Evolutionary conservation across 805 yeast species (phyloP).

Genomic region (Debaryomyces castellii): DNA sequence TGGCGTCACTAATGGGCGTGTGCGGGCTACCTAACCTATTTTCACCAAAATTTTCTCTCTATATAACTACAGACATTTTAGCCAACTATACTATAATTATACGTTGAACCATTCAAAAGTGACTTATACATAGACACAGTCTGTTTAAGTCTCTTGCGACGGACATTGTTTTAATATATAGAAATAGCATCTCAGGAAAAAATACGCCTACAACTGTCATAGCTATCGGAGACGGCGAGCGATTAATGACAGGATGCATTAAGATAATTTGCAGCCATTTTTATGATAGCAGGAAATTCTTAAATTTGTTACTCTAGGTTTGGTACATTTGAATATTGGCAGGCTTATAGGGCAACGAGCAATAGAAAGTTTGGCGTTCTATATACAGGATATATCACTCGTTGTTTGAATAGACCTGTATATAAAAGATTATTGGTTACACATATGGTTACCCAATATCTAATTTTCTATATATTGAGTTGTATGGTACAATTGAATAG

Average conservation of each 20-base stretch:
- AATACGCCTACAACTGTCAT: neutral
- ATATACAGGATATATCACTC: neutral
- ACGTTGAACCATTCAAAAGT: neutral
- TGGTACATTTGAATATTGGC: neutral
- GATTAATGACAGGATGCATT: neutral
- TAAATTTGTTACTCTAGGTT: neutral
- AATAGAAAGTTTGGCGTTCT: neutral
- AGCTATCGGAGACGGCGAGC: neutral
- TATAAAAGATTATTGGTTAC: too few relatives aligned
- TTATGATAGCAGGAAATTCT: neutral
- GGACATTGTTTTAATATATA: neutral
- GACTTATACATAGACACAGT: neutral
- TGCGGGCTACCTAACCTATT: neutral
- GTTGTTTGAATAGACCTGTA: too few relatives aligned
- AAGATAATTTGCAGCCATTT: constrained; percentile 11
- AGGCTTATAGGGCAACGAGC: neutral
- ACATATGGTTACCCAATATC: too few relatives aligned
- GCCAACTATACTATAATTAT: too few relatives aligned
- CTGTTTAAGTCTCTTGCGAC: neutral
- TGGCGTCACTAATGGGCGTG: neutral
- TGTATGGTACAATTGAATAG: too few relatives aligned
- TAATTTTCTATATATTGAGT: too few relatives aligned
- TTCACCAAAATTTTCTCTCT: neutral
- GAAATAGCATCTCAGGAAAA: neutral
- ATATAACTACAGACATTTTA: neutral